Evolutionary conservation across 257 asterid species (phyloP).

Genomic region (Ocimum tenuiflorum): DNA sequence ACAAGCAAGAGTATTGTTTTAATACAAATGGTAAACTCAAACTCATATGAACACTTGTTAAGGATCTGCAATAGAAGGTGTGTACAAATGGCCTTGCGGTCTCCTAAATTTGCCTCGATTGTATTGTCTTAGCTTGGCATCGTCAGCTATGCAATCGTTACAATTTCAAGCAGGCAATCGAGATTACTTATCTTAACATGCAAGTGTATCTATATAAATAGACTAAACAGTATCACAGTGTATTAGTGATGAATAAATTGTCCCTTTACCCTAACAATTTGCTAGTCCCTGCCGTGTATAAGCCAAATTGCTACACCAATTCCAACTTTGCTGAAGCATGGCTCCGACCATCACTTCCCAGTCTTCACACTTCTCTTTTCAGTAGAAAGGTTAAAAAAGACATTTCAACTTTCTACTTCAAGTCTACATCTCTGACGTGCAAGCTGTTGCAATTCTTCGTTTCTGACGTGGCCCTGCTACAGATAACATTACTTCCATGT

Average conservation of each 20-base stretch:
- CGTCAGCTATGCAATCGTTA: too few species aligned
- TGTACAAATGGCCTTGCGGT: too few species aligned
- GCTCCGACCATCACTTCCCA: not conserved
- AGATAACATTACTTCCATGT: conserved; percentile 38
- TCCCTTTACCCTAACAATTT: too few species aligned
- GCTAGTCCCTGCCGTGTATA: not conserved
- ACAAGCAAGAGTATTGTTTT: too few species aligned
- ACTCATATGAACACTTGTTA: too few species aligned
- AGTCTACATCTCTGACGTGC: not conserved
- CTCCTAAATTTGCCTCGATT: too few species aligned
- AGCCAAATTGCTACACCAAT: not conserved
- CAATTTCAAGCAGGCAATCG: too few species aligned
- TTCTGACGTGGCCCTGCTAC: not conserved
- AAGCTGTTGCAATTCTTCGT: not conserved
- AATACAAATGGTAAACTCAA: too few species aligned
- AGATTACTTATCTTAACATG: too few species aligned
- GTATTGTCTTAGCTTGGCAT: too few species aligned
- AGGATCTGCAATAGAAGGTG: too few species aligned
- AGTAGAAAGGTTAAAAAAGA: not conserved
- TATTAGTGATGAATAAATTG: not conserved
- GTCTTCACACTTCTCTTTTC: too few species aligned
- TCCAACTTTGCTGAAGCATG: not conserved
- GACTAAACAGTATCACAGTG: not conserved
- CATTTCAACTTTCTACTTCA: not conserved
- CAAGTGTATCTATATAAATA: not conserved